These are phyloP conservation scores for Pichia sp. DNA, from an alignment of 1,139 yeast genomes.

Conservation along the genomic window DNA sequence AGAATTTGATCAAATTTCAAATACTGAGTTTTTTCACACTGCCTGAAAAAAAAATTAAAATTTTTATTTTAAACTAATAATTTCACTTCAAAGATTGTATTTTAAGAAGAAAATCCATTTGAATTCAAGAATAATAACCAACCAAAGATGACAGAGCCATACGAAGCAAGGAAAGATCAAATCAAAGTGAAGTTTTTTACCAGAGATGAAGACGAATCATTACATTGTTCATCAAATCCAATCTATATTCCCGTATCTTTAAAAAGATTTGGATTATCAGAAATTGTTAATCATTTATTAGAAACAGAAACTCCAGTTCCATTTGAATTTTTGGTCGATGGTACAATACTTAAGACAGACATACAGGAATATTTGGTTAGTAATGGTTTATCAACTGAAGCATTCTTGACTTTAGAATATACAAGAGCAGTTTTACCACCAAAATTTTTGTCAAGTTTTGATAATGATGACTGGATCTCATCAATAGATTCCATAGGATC, in stretches of 20 bases:
- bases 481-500: conserved; percentile 49
- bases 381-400: conserved; percentile 79
- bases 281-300: conserved; percentile 85
- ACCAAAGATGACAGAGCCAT: conserved; percentile 7
- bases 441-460: conserved; percentile 76
- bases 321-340: conserved; percentile 87
- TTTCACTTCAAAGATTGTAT: not conserved
- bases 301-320: conserved; percentile 62
- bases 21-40: conserved; percentile 3
- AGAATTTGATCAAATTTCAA: not conserved
- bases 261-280: conserved; percentile 88
- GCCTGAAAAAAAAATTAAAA: conserved; percentile 8
- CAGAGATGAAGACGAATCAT: conserved; percentile 67
- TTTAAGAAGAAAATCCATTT: not conserved
- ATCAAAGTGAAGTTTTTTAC: conserved; percentile 81
- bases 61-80: not conserved
- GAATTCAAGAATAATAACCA: not conserved
- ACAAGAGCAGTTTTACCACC: conserved; percentile 94
- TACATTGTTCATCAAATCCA: conserved; percentile 76
- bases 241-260: conserved; percentile 79
- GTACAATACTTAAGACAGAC: conserved; percentile 69
- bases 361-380: conserved; percentile 69
- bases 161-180: conserved; percentile 29
- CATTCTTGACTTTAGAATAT: conserved; percentile 74
- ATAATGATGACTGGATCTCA: conserved; percentile 95